Evolutionary conservation across 2,329 filamentous ascomycete species (phyloP).

Genomic region (Hypoxylon sp.): DNA sequence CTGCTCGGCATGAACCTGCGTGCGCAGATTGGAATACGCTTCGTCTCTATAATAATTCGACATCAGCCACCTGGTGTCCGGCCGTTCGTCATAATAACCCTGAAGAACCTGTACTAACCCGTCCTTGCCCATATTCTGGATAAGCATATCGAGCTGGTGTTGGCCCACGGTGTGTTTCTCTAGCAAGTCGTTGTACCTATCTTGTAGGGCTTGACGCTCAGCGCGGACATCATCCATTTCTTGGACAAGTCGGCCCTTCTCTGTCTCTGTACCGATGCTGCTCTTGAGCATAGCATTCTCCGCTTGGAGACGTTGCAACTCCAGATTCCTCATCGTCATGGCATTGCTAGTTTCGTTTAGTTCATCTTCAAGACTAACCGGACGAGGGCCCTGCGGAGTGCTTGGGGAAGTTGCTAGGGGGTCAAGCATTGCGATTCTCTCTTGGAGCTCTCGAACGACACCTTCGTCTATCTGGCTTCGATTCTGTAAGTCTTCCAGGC

Average conservation of each 20-base stretch:
- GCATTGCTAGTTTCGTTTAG: slow-evolving; percentile 59
- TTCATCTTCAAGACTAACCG: slow-evolving; percentile 64
- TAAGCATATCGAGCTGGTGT: slow-evolving; percentile 64
- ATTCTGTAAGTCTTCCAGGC: slow-evolving; percentile 47
- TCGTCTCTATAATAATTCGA: slow-evolving; percentile 59
- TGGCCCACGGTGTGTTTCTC: slow-evolving; percentile 66
- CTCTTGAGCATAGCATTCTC: slow-evolving; percentile 68
- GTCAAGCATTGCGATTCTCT: slow-evolving; percentile 58
- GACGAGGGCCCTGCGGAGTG: slow-evolving; percentile 49
- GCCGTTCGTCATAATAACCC: slow-evolving; percentile 44
- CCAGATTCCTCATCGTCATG: slow-evolving; percentile 55
- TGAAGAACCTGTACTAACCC: slow-evolving; percentile 60
- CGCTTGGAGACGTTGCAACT: slow-evolving; percentile 66
- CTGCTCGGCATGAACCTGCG: slow-evolving; percentile 59
- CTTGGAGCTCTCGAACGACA: slow-evolving; percentile 66
- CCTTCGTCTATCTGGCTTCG: slow-evolving; percentile 54
- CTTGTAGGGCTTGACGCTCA: slow-evolving; percentile 60
- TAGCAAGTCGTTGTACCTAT: slow-evolving; percentile 64
- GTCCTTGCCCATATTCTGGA: slow-evolving; percentile 61
- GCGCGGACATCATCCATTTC: slow-evolving; percentile 65
- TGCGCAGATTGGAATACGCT: slow-evolving; percentile 61
- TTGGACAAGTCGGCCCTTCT: slow-evolving; percentile 61
- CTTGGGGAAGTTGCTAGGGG: slow-evolving; percentile 40
- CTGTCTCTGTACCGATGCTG: slow-evolving; percentile 61
- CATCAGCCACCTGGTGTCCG: slow-evolving; percentile 54